Conservation (phyloP, 139 green algal species). For the Closterium sp. region DNA sequence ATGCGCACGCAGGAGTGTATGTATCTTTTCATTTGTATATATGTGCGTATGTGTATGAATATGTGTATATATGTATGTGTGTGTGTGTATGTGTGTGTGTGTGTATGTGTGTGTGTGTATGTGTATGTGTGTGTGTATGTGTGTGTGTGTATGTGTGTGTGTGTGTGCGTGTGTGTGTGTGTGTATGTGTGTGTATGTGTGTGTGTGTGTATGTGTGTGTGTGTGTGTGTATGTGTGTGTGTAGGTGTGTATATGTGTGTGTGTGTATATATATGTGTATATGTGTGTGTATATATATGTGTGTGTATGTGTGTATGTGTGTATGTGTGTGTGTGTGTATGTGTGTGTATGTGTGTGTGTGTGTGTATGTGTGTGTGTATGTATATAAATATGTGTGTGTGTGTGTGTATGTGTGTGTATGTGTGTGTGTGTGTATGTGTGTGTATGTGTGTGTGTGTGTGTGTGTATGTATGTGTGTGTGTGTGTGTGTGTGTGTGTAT, state of each 20-base stretch:
- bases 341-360: neutral
- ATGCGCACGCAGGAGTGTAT: too few relatives aligned
- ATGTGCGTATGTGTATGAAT: too few relatives aligned
- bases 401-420: neutral
- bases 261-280: neutral
- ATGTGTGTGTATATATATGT: neutral
- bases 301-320: conserved; percentile 8
- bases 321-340: neutral
- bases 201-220: neutral
- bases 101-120: neutral
- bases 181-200: neutral
- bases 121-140: neutral
- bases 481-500: neutral
- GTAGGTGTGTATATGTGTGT: neutral
- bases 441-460: neutral
- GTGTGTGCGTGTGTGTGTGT: neutral
- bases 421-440: conserved; percentile 14
- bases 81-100: neutral
- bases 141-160: conserved; percentile 5
- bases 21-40: too few relatives aligned
- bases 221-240: neutral
- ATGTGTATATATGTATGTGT: neutral
- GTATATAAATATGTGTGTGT: neutral
- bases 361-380: neutral
- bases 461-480: neutral